phyloP scores from a whole-genome alignment of 805 yeast genomes.

The Pichia sporocuriosa region DNA sequence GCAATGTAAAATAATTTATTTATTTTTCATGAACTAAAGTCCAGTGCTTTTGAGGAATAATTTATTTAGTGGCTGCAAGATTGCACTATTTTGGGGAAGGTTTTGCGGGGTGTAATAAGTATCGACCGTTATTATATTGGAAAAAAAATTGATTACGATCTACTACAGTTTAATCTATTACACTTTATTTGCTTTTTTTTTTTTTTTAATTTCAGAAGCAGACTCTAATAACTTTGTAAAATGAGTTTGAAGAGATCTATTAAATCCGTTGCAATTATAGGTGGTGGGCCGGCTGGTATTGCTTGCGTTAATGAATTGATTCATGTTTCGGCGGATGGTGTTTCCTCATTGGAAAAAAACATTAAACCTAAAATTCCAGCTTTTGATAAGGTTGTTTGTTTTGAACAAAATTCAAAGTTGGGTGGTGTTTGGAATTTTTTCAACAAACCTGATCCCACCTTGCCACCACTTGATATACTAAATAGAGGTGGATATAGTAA shows the following conservation, averaged over 20 bases:
- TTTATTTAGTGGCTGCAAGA: too few relatives aligned
- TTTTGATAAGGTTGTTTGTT: slow-evolving; percentile 32
- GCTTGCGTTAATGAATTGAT: slow-evolving; percentile 30
- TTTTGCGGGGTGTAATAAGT: too few relatives aligned
- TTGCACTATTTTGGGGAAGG: too few relatives aligned
- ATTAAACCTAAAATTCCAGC: slow-evolving; percentile 17
- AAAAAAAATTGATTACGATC: too few relatives aligned
- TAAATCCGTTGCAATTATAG: slow-evolving; percentile 30
- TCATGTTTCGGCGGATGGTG: slow-evolving; percentile 24
- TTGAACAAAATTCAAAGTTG: slow-evolving; percentile 33
- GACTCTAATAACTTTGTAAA: too few relatives aligned
- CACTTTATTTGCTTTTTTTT: too few relatives aligned
- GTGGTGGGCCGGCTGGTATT: slow-evolving; percentile 37
- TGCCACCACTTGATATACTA: slow-evolving; percentile 12
- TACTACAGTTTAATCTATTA: too few relatives aligned
- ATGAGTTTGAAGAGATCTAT: slow-evolving; percentile 1
- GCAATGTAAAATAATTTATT: too few relatives aligned
- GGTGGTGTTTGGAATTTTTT: slow-evolving; percentile 37
- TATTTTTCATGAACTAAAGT: too few relatives aligned
- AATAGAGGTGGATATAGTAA: slow-evolving; percentile 7
- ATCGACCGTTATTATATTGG: too few relatives aligned
- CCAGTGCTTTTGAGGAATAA: too few relatives aligned
- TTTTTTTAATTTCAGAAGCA: too few relatives aligned
- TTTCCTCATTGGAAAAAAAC: slow-evolving; percentile 12
- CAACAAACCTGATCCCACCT: slow-evolving; percentile 18